Percentiles rank a stretch among this genome's conserved stretches.
Conservation (phyloP, 805 yeast species). For the Lipomyces kockii region DNA sequence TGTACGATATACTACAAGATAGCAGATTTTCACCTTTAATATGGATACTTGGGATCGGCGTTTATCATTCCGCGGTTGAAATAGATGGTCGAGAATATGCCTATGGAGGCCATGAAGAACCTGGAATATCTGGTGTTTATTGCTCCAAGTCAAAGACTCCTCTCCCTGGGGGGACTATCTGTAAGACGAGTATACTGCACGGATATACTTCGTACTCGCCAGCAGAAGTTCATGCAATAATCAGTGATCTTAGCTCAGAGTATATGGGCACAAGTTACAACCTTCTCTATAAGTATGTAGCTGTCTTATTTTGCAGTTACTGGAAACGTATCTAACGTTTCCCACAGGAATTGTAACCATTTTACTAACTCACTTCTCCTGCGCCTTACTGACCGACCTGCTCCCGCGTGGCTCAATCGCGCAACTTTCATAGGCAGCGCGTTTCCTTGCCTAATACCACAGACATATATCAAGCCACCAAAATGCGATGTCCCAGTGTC, state of each 20-base stretch:
- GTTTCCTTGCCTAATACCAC: constrained; percentile 32
- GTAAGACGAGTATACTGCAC: constrained; percentile 28
- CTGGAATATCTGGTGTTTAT: constrained; percentile 36
- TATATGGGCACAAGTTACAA: constrained; percentile 35
- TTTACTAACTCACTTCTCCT: constrained; percentile 28
- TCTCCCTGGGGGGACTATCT: constrained; percentile 30
- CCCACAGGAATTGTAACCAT: constrained; percentile 32
- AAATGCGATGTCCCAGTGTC: constrained; percentile 15
- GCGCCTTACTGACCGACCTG: constrained; percentile 26
- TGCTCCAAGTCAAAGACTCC: constrained; percentile 31
- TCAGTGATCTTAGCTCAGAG: constrained; percentile 31
- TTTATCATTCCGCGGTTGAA: constrained; percentile 37
- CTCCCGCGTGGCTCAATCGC: constrained; percentile 35
- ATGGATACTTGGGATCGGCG: constrained; percentile 37
- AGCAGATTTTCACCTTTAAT: constrained; percentile 31
- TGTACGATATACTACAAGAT: constrained; percentile 35
- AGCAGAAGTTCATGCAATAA: constrained; percentile 33
- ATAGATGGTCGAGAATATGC: constrained; percentile 36
- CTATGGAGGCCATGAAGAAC: constrained; percentile 36
- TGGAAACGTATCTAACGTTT: neutral
- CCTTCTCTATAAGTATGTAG: constrained; percentile 25
- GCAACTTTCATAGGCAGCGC: constrained; percentile 31
- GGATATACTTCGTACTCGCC: constrained; percentile 31
- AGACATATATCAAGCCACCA: constrained; percentile 29
- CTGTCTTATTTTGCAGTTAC: neutral